Evolutionary conservation across 345 rosid species (phyloP).

Genomic region (Populus simonii): DNA sequence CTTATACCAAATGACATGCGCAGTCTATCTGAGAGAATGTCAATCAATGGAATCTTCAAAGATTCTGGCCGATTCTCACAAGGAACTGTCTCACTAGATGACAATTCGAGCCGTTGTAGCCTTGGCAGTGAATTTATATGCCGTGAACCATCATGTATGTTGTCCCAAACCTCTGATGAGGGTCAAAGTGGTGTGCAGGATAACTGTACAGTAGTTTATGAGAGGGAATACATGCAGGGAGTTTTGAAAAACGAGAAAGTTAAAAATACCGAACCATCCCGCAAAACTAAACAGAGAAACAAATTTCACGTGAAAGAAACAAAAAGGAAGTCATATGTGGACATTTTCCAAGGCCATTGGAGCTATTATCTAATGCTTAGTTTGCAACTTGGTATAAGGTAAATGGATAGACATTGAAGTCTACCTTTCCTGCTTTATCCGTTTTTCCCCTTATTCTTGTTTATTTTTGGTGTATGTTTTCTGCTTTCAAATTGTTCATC

Average conservation of each 20-base stretch:
- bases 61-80: conserved; percentile 18
- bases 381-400: conserved; percentile 98
- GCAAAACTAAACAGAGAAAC: conserved; percentile 41
- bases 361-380: conserved; percentile 74
- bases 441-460: no score
- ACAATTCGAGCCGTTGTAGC: conserved; percentile 29
- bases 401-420: conserved; percentile 18
- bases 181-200: conserved; percentile 44
- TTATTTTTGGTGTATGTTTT: no score
- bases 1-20: conserved; percentile 34
- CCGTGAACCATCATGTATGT: conserved; percentile 35
- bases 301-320: conserved; percentile 44
- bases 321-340: conserved; percentile 39
- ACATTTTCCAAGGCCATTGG: conserved; percentile 43
- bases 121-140: conserved; percentile 34
- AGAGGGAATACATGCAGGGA: conserved; percentile 93
- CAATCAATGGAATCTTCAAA: conserved; percentile 31
- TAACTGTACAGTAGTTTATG: conserved; percentile 44
- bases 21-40: conserved; percentile 58
- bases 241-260: conserved; percentile 66
- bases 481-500: no score
- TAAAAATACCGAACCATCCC: conserved; percentile 33
- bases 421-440: not conserved
- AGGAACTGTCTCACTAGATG: conserved; percentile 42
- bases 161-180: conserved; percentile 37